phyloP scores from a whole-genome alignment of 345 rosid species.

The Corchorus olitorius region DNA sequence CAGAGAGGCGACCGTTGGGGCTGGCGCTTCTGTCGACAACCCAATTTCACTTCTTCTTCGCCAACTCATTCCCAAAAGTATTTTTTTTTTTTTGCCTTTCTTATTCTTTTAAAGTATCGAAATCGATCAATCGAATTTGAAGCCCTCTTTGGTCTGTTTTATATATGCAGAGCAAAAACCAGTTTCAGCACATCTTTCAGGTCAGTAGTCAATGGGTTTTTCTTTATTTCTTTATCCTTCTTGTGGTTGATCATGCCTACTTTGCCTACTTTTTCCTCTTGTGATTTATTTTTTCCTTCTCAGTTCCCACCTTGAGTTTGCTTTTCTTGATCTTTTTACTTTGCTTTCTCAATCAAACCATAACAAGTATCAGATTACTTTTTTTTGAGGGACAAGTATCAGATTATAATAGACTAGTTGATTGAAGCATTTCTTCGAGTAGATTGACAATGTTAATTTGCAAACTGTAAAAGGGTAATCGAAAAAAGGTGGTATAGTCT shows the following conservation, averaged over 20 bases:
- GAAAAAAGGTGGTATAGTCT: neutral
- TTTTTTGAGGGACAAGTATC: no score
- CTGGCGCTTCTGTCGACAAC: neutral
- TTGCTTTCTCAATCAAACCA: neutral
- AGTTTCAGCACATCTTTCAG: slow-evolving; percentile 8
- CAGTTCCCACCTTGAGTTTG: neutral
- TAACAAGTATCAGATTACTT: neutral
- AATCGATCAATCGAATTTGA: neutral
- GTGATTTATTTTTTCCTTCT: neutral
- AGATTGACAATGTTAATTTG: neutral
- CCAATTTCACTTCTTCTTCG: neutral
- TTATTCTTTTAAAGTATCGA: neutral
- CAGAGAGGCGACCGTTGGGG: neutral
- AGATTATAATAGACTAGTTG: neutral
- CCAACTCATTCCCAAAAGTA: neutral
- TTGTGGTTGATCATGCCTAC: no score
- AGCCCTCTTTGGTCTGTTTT: neutral
- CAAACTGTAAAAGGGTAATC: neutral
- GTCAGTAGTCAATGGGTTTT: neutral
- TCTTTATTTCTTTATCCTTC: no score
- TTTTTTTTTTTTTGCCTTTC: no score
- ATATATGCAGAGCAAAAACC: slow-evolving; percentile 3
- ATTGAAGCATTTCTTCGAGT: slow-evolving; percentile 6
- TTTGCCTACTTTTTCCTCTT: no score
- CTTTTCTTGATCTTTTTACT: neutral